These are phyloP conservation scores for Colletotrichum chlorophyti DNA, from an alignment of 2,329 filamentous ascomycete genomes.

Conservation along the genomic window DNA sequence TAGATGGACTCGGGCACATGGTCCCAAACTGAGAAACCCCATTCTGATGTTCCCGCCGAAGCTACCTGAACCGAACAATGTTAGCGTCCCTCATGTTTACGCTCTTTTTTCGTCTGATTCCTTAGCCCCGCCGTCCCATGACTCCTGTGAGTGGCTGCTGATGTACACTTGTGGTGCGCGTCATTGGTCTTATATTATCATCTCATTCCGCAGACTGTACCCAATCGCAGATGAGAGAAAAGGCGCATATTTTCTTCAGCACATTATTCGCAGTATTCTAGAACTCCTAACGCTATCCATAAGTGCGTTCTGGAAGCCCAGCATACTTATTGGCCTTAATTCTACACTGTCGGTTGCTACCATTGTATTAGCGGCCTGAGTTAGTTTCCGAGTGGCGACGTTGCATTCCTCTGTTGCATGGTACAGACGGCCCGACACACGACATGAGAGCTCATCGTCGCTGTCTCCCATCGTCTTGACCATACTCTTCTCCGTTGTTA, in stretches of 20 bases:
- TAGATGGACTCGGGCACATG: too few relatives aligned
- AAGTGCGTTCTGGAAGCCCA: not conserved
- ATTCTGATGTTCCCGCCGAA: too few relatives aligned
- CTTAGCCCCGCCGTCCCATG: not conserved
- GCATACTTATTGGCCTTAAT: constrained; percentile 21
- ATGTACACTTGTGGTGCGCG: constrained; percentile 7
- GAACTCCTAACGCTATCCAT: constrained; percentile 31
- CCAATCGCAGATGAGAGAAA: constrained; percentile 13
- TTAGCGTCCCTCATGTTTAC: too few relatives aligned
- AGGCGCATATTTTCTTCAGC: constrained; percentile 31
- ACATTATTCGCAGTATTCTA: constrained; percentile 42
- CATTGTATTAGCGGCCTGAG: not conserved
- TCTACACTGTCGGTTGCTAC: not conserved
- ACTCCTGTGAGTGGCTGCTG: not conserved
- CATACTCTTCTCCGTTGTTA: not conserved
- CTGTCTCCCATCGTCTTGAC: not conserved
- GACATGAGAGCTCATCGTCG: not conserved
- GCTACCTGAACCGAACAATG: too few relatives aligned
- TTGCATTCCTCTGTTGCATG: not conserved
- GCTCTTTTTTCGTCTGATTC: not conserved
- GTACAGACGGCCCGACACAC: not conserved
- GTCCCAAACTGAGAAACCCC: too few relatives aligned
- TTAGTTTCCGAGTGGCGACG: not conserved
- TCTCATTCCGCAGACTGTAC: not conserved
- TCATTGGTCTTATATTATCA: constrained; percentile 14